Evolutionary conservation across 192 early-diverging fungal genomes (phyloP), one percentile per base, ranked within the genome.

Genomic region (Allomyces arbusculus): DNA sequence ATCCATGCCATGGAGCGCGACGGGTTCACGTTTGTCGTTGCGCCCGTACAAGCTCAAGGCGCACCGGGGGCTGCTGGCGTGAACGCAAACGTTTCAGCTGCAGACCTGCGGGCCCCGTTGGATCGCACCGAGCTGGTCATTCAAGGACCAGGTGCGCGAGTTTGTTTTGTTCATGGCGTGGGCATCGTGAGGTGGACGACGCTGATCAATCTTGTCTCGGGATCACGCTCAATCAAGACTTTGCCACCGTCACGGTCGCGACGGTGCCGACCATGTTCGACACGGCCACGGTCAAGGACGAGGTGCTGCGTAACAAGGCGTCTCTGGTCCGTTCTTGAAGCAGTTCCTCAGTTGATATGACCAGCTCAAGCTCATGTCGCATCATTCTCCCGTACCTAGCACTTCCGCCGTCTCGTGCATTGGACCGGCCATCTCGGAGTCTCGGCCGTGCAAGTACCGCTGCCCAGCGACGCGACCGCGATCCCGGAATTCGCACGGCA

Each of bases 371-470:
- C 12, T 58, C 16, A 20, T 58, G 50, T 58, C 12, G 20, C 20
- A 0, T 8, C 33, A 7, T 8, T 40, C 33, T 40, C 7, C 0
- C 33, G 33, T 28, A 55, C 45, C 12, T 10, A 58, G 50, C 50
- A 58, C 50, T n/a, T 58, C 16, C 50, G 20, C 5, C 50, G 50
- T n/a, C 50, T 58, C 16, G 12, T 58, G 12, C 12, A 58, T n/a
- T 91, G 86, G 87, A 83, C 79, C 0, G 66, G 79, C 10, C 87
- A 91, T 73, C 65, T 91, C 24, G 86, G 87, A 1, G 58, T 90
- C 10, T 66, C 75, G 7, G 74, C 80, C 7, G 69, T 90, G 23
- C 63, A 89, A 25, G 70, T 87, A 8, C 78, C 79, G 10, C 69
- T 75, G 58, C 70, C 75, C 24, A 62, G 70, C 10, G 70, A 72